Conservation (phyloP, 768 basidiomycete species). For the Thelephora aurantiotincta region DNA sequence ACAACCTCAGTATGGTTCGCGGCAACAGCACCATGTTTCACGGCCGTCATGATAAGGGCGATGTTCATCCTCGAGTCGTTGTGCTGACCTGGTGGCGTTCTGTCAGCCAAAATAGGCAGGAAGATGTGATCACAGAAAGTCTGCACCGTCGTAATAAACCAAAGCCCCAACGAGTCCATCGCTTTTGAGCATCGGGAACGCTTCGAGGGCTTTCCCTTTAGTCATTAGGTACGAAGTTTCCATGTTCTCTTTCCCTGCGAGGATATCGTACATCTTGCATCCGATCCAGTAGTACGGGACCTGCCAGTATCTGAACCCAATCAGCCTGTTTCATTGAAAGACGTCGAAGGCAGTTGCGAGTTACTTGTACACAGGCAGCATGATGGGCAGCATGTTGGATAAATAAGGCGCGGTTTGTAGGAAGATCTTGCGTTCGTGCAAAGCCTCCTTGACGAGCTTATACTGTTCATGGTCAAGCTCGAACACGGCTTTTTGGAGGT, state of each 20-base stretch:
- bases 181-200: constrained; percentile 92
- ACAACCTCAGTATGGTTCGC: constrained; percentile 88
- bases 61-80: constrained; percentile 99
- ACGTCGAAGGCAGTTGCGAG: constrained; percentile 8
- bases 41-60: constrained; percentile 86
- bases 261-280: constrained; percentile 90
- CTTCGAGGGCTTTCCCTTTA: constrained; percentile 83
- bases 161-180: constrained; percentile 88
- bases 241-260: constrained; percentile 96
- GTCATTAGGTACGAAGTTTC: constrained; percentile 91
- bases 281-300: constrained; percentile 93
- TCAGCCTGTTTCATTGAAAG: constrained; percentile 4
- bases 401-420: constrained; percentile 93
- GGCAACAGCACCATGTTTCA: constrained; percentile 77
- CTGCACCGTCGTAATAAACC: constrained; percentile 90
- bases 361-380: constrained; percentile 91
- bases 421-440: constrained; percentile 88
- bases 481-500: constrained; percentile 92
- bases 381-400: constrained; percentile 86
- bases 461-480: constrained; percentile 95
- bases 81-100: constrained; percentile 67
- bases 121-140: constrained; percentile 16
- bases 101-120: constrained; percentile 18
- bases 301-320: constrained; percentile 68
- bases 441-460: constrained; percentile 90